Base-by-base conservation (phyloP, 495 filamentous ascomycete genomes). In the Cryomyces antarcticus region DNA sequence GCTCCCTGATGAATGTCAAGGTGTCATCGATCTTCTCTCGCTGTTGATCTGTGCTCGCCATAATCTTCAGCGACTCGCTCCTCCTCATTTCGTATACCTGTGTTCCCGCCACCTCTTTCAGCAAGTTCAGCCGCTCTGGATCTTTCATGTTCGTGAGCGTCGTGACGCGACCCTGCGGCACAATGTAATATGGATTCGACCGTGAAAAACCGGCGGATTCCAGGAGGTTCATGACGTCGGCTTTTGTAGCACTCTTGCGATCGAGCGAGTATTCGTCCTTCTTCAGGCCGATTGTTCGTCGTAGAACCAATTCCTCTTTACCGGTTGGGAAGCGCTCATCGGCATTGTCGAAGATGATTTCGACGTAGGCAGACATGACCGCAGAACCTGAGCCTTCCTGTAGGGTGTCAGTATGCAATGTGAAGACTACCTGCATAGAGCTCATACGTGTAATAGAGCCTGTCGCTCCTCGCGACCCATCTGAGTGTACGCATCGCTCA, bases 191-290 rank as follows among this genome's bases (percentile, higher is more conserved):
- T 17, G 89, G 89, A 59, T 99, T 99, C 45, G 87, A 93, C 46
- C 83, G 80, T 41, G 87, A 93, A 59, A 99, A 96, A 17, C 89
- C 89, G 5, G 89, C 89, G 6, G 84, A 87, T 58, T 99, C 89
- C 13, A 99, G 74, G 30, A 96, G 70, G 57, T 93, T 93, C 71
- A 89, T 80, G 6, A 99, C 88, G 57, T 99, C 89, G 48, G 75
- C 68, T 56, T 93, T 93, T 27, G 86, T 95, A 17, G 85, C 85
- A 50, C 89, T 93, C 63, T 95, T 96, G 51, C 83, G 75, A 58
- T 99, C 89, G 0, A 96, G 70, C 7, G 85, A 92, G 55, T 96
- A 99, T 62, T 99, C 89, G 52, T 99, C 89, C 63, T 99, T 97
- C 62, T 99, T 96, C 41, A 86, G 68, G 29, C 88, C 89, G 51